These are phyloP conservation scores for Phaeosphaeriaceae sp. DNA, from an alignment of 2,329 filamentous ascomycete genomes.

Conservation along the genomic window DNA sequence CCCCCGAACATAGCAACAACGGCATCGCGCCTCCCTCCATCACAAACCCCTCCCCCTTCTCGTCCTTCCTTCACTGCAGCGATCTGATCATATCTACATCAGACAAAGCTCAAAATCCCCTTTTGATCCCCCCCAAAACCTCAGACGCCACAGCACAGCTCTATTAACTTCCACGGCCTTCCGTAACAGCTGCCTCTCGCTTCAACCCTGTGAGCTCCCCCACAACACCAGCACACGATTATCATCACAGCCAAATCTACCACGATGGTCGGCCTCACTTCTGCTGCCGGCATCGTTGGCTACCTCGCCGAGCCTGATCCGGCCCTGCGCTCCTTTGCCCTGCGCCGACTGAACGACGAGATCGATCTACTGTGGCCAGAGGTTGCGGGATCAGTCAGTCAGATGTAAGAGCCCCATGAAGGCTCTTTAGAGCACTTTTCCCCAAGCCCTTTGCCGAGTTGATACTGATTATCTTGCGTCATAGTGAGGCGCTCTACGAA, in stretches of 20 bases:
- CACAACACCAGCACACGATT: slow-evolving; percentile 16
- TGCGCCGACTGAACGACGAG: slow-evolving; percentile 93
- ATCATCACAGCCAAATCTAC: slow-evolving; percentile 15
- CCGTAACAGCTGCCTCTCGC: slow-evolving; percentile 29
- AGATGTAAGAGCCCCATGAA: slow-evolving; percentile 73
- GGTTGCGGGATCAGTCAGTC: slow-evolving; percentile 86
- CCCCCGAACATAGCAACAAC: slow-evolving; percentile 34
- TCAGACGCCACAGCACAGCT: slow-evolving; percentile 45
- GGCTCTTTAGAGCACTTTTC: slow-evolving; percentile 1
- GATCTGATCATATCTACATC: slow-evolving; percentile 8
- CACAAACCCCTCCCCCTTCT: slow-evolving; percentile 33
- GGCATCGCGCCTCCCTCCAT: slow-evolving; percentile 41
- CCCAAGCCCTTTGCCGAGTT: not conserved
- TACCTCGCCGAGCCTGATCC: slow-evolving; percentile 94
- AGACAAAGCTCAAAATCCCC: slow-evolving; percentile 16
- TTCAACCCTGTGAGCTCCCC: slow-evolving; percentile 27
- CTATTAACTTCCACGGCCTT: slow-evolving; percentile 46
- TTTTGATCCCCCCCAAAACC: slow-evolving; percentile 28
- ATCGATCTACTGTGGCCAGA: slow-evolving; percentile 98
- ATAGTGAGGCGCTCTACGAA: slow-evolving; percentile 94
- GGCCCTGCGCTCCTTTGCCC: slow-evolving; percentile 91
- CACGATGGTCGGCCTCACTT: slow-evolving; percentile 88
- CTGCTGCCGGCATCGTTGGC: slow-evolving; percentile 91
- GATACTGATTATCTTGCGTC: slow-evolving; percentile 36
- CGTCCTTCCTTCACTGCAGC: slow-evolving; percentile 40